Evolutionary conservation across 176 grass and related monocot genomes (phyloP).

Genomic region (Oryza officinalis): DNA sequence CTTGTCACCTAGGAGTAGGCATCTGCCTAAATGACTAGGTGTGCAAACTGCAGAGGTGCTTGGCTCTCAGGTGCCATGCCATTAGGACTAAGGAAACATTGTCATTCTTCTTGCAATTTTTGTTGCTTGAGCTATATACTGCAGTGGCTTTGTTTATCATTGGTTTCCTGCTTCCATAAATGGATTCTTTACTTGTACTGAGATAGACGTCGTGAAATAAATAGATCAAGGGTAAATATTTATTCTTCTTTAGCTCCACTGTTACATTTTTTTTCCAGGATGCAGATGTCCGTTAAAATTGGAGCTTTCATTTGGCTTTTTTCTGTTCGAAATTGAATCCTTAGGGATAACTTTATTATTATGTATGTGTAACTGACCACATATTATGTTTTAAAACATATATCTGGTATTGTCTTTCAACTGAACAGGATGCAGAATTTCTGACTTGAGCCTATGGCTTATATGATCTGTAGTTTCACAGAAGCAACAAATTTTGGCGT

Average conservation of each 20-base stretch:
- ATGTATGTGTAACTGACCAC: neutral
- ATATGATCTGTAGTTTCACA: conserved; percentile 11
- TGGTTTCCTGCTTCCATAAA: neutral
- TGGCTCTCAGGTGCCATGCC: neutral
- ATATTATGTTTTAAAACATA: conserved; percentile 2
- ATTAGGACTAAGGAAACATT: neutral
- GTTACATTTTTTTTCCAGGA: neutral
- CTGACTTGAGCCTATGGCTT: neutral
- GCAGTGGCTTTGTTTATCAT: neutral
- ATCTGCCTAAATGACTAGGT: neutral
- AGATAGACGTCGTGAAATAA: neutral
- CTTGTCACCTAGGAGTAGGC: neutral
- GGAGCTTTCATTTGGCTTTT: neutral
- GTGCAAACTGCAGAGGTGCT: neutral
- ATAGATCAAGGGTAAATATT: neutral
- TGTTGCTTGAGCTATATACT: neutral
- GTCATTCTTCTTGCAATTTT: neutral
- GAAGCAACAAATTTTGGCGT: neutral
- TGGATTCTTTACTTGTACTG: neutral
- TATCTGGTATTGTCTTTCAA: neutral
- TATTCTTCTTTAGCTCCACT: neutral
- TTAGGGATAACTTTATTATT: neutral
- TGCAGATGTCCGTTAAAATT: neutral
- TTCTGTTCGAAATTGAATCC: no score
- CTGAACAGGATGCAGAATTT: neutral